Evolutionary conservation across 2,329 filamentous ascomycete species (phyloP).

Genomic region (Scedosporium dehoogii): DNA sequence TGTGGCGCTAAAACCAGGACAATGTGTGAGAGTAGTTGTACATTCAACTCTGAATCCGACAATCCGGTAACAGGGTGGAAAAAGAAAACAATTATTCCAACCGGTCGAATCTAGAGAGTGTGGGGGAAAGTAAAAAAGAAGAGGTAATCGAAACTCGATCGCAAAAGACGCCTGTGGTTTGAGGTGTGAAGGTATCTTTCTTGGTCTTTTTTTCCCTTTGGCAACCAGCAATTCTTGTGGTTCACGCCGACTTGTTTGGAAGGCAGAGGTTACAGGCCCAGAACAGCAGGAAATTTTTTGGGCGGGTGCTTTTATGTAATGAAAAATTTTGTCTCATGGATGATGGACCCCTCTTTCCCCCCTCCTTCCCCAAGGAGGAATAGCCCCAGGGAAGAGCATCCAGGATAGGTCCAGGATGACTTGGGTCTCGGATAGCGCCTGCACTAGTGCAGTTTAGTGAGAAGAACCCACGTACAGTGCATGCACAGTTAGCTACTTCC

Average conservation of each 20-base stretch:
- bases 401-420: neutral
- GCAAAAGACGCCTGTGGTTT: neutral
- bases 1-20: conserved; percentile 6
- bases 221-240: neutral
- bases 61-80: conserved; percentile 1
- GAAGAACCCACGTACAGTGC: neutral
- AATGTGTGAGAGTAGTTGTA: neutral
- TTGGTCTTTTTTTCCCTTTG: neutral
- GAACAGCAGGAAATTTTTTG: neutral
- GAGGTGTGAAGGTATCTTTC: neutral
- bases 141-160: neutral
- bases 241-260: neutral
- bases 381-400: neutral
- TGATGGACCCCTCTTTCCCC: neutral
- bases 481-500: neutral
- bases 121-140: neutral
- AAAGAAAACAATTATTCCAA: neutral
- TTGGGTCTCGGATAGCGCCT: neutral
- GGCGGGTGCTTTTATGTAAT: conserved; percentile 7
- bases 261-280: neutral
- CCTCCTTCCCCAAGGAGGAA: conserved; percentile 1
- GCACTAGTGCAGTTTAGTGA: neutral
- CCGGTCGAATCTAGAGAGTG: neutral
- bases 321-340: conserved; percentile 2
- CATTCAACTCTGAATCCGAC: conserved; percentile 2